These are phyloP conservation scores for Penicillium sp. DNA, from an alignment of 2,329 filamentous ascomycete species.

Conservation along the genomic window DNA sequence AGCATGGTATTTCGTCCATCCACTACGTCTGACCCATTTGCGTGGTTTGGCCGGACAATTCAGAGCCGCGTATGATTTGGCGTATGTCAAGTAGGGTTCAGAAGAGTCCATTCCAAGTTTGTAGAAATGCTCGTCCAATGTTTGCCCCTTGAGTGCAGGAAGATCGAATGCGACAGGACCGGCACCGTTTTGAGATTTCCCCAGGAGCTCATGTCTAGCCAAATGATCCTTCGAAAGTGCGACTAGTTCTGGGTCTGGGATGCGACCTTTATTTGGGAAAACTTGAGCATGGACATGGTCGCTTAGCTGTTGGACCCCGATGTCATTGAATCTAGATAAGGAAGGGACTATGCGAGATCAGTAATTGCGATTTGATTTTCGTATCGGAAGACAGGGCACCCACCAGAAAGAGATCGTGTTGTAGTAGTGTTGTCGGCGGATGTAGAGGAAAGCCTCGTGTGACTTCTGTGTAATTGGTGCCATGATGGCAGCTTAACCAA, in stretches of 20 bases:
- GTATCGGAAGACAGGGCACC: neutral
- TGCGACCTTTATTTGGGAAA: slow-evolving; percentile 58
- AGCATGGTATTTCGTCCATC: slow-evolving; percentile 88
- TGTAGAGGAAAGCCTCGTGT: slow-evolving; percentile 15
- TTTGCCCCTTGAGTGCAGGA: slow-evolving; percentile 72
- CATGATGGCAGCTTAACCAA: slow-evolving; percentile 15
- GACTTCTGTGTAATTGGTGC: slow-evolving; percentile 10
- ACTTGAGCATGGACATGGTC: slow-evolving; percentile 77
- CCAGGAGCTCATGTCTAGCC: slow-evolving; percentile 77
- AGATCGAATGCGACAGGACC: slow-evolving; percentile 82
- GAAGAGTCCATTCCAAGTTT: slow-evolving; percentile 81
- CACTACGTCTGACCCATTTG: slow-evolving; percentile 75
- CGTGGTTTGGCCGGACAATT: slow-evolving; percentile 60
- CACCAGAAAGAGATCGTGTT: slow-evolving; percentile 32
- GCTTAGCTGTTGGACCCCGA: slow-evolving; percentile 92
- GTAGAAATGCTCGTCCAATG: slow-evolving; percentile 91
- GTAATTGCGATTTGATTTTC: slow-evolving; percentile 15
- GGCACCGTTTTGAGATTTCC: slow-evolving; percentile 78
- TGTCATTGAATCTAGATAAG: slow-evolving; percentile 77
- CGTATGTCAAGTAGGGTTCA: slow-evolving; percentile 74
- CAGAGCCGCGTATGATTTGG: slow-evolving; percentile 69
- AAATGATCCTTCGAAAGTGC: slow-evolving; percentile 80
- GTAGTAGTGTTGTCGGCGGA: slow-evolving; percentile 1
- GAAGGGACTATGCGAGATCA: slow-evolving; percentile 34
- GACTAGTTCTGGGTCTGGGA: slow-evolving; percentile 69